Evolutionary conservation across 257 asterid species (phyloP).

Genomic region (Solanum lignicaule): DNA sequence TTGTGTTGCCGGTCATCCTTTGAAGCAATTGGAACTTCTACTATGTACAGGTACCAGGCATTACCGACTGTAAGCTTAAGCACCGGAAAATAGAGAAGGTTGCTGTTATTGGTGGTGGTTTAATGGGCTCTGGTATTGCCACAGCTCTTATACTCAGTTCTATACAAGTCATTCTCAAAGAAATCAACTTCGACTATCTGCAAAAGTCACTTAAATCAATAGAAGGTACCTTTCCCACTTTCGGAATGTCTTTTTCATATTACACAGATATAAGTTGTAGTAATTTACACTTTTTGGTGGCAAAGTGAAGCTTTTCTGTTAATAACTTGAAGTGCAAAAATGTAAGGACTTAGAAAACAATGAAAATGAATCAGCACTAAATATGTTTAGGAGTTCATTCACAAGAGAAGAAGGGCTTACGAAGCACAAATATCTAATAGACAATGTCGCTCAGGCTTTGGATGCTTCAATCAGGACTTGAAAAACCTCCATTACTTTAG

Average conservation of each 20-base stretch:
- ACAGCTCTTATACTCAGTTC: slow-evolving; percentile 15
- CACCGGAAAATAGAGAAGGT: slow-evolving; percentile 31
- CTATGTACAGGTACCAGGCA: slow-evolving; percentile 28
- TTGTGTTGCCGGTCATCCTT: not conserved
- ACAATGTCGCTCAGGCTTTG: not conserved
- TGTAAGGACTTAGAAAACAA: not conserved
- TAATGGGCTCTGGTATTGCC: slow-evolving; percentile 31
- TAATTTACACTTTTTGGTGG: not conserved
- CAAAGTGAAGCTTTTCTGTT: not conserved
- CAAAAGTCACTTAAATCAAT: not conserved
- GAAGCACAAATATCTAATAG: not conserved
- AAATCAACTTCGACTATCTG: not conserved
- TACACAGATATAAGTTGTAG: not conserved
- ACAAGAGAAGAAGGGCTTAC: not conserved
- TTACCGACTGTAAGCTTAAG: slow-evolving; percentile 21
- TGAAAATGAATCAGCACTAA: not conserved
- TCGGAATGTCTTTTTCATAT: not conserved
- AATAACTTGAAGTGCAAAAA: not conserved
- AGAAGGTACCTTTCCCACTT: not conserved
- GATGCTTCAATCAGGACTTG: not conserved
- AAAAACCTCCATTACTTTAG: not conserved
- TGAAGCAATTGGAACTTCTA: not conserved
- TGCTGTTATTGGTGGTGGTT: slow-evolving; percentile 41
- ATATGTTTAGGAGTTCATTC: not conserved
- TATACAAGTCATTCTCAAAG: slow-evolving; percentile 31